These are phyloP conservation scores for Fusarium setosum DNA, from an alignment of 2,329 filamentous ascomycete genomes.

Conservation along the genomic window DNA sequence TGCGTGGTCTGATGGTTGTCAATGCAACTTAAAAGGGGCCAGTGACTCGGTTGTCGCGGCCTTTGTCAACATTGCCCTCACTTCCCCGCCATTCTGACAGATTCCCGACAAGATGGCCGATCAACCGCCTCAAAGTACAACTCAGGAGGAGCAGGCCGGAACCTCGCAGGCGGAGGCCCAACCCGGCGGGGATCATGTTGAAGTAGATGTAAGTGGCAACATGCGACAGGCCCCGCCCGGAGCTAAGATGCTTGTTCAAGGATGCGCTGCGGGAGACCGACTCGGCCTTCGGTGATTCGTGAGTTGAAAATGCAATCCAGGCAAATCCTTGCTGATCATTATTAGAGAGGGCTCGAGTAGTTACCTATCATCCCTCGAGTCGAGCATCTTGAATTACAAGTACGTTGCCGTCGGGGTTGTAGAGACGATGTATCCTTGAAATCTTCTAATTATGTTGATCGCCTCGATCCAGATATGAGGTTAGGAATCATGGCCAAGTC, in stretches of 20 bases:
- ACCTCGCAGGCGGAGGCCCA: neutral
- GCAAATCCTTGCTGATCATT: neutral
- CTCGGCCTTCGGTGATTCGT: neutral
- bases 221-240: too few species aligned
- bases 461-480: neutral
- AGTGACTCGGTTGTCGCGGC: too few species aligned
- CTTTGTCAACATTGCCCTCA: too few species aligned
- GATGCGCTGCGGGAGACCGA: neutral
- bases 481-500: neutral
- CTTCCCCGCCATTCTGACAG: too few species aligned
- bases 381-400: neutral
- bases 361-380: neutral
- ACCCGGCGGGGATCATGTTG: neutral
- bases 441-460: neutral
- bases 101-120: too few species aligned
- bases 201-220: neutral
- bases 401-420: neutral
- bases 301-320: neutral
- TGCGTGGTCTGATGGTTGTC: too few species aligned
- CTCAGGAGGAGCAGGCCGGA: neutral
- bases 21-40: too few species aligned
- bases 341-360: neutral
- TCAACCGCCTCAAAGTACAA: neutral
- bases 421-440: neutral
- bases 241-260: neutral